Evolutionary conservation across 306 rosid genomes (phyloP), one percentile per base, ranked within the genome.

Genomic region (Begonia peltatifolia): DNA sequence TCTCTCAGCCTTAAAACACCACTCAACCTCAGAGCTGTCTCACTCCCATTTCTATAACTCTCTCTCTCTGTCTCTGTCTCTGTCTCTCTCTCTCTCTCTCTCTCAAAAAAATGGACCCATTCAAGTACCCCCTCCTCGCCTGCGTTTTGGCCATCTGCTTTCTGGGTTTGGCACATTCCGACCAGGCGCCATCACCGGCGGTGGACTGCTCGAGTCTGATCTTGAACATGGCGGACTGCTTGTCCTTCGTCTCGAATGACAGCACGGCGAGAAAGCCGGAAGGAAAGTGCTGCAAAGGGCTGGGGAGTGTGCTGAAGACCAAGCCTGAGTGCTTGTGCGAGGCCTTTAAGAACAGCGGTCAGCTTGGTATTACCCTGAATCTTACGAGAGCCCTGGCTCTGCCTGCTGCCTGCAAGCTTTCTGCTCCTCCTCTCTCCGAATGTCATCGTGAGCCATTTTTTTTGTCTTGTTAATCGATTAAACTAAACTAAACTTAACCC

Each of bases 391-490:
- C 94, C 23, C 2, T 43, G 14, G 17, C 77, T 64, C 94, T 88
- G 60, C 94, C 96, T 15, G 56, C 85, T 36, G 93, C 77, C 35
- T 88, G 96, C 80, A 75, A 79, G 59, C 65, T 87, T 64, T 65
- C 80, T 11, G 80, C 86, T 51, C 81, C 96, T 22, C 65, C 96
- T 25, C 71, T 63, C 52, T 1, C 82, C 42, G 74, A 73, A 54
- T 88, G 96, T 54, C 78, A 62, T 71, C 67, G 94, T 88, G 14
- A 64, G 81, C 48, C 41, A 15, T 56, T 56, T 54, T 47, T 8
- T 22, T 30, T n/a, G n/a, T n/a, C 38, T 30, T 30, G 38, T 6
- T 7, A 6, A 30, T 30, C 38, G 38, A 30, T 30, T 30, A 30
- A 20, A 30, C 3, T 30, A 30, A 30, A 7, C 38, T 30, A 30